Evolutionary conservation across 1,284 basidiomycete species (phyloP).

Genomic region (Xanthoconium separans): DNA sequence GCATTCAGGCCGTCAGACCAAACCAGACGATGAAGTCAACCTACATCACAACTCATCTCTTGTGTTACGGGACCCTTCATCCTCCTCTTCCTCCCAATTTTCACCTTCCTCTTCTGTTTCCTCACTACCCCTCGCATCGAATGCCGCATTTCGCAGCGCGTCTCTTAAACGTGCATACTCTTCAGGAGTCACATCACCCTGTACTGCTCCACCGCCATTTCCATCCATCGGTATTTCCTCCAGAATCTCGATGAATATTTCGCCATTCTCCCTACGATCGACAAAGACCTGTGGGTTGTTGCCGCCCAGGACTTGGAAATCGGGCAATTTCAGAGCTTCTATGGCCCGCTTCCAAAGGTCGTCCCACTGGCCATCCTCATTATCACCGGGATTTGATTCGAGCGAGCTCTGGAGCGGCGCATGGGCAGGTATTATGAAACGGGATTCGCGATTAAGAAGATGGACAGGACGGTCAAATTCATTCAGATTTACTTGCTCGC

Average conservation of each 20-base stretch:
- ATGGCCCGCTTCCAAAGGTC: slow-evolving; percentile 35
- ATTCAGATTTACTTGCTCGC: slow-evolving; percentile 23
- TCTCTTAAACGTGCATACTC: slow-evolving; percentile 38
- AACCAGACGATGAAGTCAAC: slow-evolving; percentile 19
- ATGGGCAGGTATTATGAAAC: slow-evolving; percentile 43
- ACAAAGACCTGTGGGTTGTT: slow-evolving; percentile 38
- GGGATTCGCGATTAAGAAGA: slow-evolving; percentile 46
- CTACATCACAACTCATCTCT: slow-evolving; percentile 44
- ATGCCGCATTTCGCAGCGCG: slow-evolving; percentile 41
- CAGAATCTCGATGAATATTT: slow-evolving; percentile 57
- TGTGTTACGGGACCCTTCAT: slow-evolving; percentile 20
- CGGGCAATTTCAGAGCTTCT: slow-evolving; percentile 41
- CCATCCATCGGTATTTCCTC: slow-evolving; percentile 45
- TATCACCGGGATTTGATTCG: slow-evolving; percentile 15
- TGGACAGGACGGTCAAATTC: slow-evolving; percentile 57
- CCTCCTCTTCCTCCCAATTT: slow-evolving; percentile 24
- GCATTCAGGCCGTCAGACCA: slow-evolving; percentile 16
- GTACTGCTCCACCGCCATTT: slow-evolving; percentile 25
- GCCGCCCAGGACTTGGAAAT: slow-evolving; percentile 25
- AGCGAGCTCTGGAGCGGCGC: slow-evolving; percentile 20
- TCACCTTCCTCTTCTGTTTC: slow-evolving; percentile 20
- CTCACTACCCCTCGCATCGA: slow-evolving; percentile 34
- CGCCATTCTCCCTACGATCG: slow-evolving; percentile 47
- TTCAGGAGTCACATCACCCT: slow-evolving; percentile 28
- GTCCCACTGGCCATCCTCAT: slow-evolving; percentile 22